Base-by-base conservation (phyloP, 78 protist species). In the Chrysochromulina tobinii region DNA sequence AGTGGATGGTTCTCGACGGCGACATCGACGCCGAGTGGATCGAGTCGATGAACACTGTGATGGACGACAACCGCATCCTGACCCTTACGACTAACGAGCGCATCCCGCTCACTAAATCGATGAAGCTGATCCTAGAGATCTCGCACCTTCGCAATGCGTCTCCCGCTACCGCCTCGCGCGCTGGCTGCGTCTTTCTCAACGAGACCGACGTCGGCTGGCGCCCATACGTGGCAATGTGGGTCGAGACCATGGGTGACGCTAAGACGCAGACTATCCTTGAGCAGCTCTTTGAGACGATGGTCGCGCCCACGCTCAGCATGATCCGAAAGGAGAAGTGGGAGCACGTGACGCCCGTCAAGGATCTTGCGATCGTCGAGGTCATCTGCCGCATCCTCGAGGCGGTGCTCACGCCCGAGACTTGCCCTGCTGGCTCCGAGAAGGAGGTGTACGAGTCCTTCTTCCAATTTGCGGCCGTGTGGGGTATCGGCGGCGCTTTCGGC, bases 91-190 rank as follows among this genome's bases (percentile, higher is more conserved):
- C 94, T n/a, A 97, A 97, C 92, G 99, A 97, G 89, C 96, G 99
- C 58, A 94, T 97, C 66, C 64, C 64, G 12, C 64, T 59, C 12
- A 59, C 64, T 7, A 59, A 91, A 0, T 23, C 93, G 79, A 97
- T 97, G 99, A 94, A 98, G 14, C 73, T 97, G 21, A 21, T 97
- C 89, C 96, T 97, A 61, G 99, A 97, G 93, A 85, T 97, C 81
- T 87, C 85, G 27, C 59, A 96, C 81, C 72, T 97, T 87, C 55
- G 51, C 50, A 68, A 96, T 68, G 99, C 98, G 18, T 90, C 97
- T n/a, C 99, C 98, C 14, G 98, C 99, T 67, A 97, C 99, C 3
- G 99, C 96, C 27, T 97, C 99, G 20, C 96, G 99, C 4, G 99
- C 96, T 3, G 99, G 99, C 51, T 93, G 96, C 53, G 89, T 97